These are phyloP conservation scores for Chenopodium album DNA, from an alignment of 148 eudicot genomes.

Conservation along the genomic window DNA sequence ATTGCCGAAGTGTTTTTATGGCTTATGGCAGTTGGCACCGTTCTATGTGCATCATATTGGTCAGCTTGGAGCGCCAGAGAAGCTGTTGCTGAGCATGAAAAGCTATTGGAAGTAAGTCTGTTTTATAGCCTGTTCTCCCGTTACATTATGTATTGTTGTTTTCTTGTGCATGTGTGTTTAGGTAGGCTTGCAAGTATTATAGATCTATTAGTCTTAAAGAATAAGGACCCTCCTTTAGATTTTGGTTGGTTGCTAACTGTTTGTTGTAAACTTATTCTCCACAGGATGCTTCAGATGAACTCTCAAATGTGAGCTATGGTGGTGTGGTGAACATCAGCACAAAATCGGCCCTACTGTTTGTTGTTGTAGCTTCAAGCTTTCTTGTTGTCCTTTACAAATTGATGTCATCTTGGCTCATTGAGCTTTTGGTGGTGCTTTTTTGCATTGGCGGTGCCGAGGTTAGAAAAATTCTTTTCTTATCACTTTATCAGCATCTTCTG, in stretches of 20 bases:
- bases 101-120: conserved; percentile 49
- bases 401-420: conserved; percentile 76
- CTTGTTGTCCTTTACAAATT: conserved; percentile 60
- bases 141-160: neutral
- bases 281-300: conserved; percentile 65
- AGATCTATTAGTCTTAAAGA: neutral
- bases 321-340: conserved; percentile 63
- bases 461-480: conserved; percentile 7
- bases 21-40: conserved; percentile 84
- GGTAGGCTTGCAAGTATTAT: neutral
- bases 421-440: conserved; percentile 74
- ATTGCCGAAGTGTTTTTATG: conserved; percentile 80
- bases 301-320: conserved; percentile 38
- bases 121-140: neutral
- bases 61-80: conserved; percentile 88
- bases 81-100: conserved; percentile 72
- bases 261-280: conserved; percentile 18
- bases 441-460: conserved; percentile 94
- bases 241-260: conserved; percentile 8
- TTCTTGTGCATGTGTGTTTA: neutral
- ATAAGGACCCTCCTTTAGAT: neutral
- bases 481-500: neutral
- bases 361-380: conserved; percentile 79
- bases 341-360: conserved; percentile 63
- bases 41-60: conserved; percentile 88